Conservation (phyloP, 768 basidiomycete genomes). For the Russula olivacea region DNA sequence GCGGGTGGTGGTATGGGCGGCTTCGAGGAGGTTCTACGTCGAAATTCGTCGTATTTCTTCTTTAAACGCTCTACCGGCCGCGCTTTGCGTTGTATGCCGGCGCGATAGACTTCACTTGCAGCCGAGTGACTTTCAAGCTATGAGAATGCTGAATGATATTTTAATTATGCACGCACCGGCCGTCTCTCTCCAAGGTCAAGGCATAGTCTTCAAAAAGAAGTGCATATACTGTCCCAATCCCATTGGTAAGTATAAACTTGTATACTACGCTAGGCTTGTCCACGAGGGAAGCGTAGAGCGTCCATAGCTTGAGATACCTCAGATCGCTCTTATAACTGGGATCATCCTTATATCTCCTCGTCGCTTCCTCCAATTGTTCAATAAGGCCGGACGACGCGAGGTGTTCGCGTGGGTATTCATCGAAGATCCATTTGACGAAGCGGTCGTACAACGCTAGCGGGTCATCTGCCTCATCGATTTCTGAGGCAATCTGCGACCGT, state of each 20-base stretch:
- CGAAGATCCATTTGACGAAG: conserved; percentile 86
- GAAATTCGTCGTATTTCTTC: conserved; percentile 74
- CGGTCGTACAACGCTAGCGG: conserved; percentile 79
- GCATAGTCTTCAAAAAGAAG: conserved; percentile 92
- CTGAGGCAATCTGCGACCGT: conserved; percentile 32
- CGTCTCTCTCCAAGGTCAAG: conserved; percentile 61
- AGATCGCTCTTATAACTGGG: conserved; percentile 80
- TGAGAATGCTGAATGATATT: conserved; percentile 3
- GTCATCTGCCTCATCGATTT: conserved; percentile 63
- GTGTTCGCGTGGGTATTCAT: conserved; percentile 65
- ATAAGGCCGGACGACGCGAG: conserved; percentile 66
- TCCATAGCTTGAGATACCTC: conserved; percentile 90
- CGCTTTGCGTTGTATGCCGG: conserved; percentile 76
- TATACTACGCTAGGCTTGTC: conserved; percentile 64
- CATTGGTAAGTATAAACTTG: conserved; percentile 45
- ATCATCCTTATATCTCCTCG: conserved; percentile 75
- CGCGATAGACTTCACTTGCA: conserved; percentile 74
- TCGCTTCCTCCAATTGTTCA: conserved; percentile 79
- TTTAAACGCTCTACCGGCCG: conserved; percentile 82
- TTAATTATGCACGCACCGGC: conserved; percentile 49
- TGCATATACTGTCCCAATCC: conserved; percentile 63
- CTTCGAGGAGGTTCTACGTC: conserved; percentile 25
- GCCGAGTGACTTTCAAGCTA: conserved; percentile 50
- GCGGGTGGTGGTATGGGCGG: conserved; percentile 6
- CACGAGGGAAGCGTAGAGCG: conserved; percentile 74